These are phyloP conservation scores for Bassia scoparia DNA, from an alignment of 148 eudicot genomes.

Conservation along the genomic window DNA sequence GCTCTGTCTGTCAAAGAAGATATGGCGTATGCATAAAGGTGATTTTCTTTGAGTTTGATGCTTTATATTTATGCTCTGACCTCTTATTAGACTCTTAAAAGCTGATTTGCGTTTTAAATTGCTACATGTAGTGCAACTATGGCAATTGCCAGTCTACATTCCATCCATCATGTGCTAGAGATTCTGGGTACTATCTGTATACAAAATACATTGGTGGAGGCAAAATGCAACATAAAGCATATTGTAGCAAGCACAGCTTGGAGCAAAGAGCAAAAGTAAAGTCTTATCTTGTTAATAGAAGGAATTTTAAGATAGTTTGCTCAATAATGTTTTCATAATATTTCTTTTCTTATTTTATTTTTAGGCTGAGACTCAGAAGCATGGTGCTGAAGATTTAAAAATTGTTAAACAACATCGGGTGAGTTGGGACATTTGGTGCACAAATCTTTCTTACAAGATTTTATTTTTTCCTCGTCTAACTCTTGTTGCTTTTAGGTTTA, in stretches of 20 bases:
- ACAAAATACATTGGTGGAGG: constrained; percentile 51
- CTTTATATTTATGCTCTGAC: not conserved
- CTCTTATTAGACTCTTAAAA: not conserved
- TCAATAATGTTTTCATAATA: not conserved
- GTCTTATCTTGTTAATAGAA: constrained; percentile 1
- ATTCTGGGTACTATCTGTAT: constrained; percentile 76
- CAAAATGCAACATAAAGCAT: constrained; percentile 83
- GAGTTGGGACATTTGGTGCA: constrained; percentile 25
- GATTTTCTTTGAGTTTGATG: constrained; percentile 5
- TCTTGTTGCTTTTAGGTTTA: not conserved
- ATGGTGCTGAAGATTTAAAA: constrained; percentile 77
- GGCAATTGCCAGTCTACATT: constrained; percentile 83
- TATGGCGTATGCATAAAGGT: constrained; percentile 95
- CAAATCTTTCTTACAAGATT: not conserved
- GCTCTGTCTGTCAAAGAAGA: constrained; percentile 63
- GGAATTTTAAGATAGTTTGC: constrained; percentile 2
- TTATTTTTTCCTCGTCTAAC: not conserved
- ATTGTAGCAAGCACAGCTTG: constrained; percentile 84
- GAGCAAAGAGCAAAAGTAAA: constrained; percentile 86
- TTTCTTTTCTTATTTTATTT: constrained; percentile 10
- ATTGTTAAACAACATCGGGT: constrained; percentile 86
- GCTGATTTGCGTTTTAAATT: constrained; percentile 17
- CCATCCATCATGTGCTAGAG: constrained; percentile 90
- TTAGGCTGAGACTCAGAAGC: constrained; percentile 73
- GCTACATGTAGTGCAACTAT: constrained; percentile 68